These are phyloP conservation scores for Talaromyces sp. DNA, from an alignment of 2,329 filamentous ascomycete genomes.

Conservation along the genomic window DNA sequence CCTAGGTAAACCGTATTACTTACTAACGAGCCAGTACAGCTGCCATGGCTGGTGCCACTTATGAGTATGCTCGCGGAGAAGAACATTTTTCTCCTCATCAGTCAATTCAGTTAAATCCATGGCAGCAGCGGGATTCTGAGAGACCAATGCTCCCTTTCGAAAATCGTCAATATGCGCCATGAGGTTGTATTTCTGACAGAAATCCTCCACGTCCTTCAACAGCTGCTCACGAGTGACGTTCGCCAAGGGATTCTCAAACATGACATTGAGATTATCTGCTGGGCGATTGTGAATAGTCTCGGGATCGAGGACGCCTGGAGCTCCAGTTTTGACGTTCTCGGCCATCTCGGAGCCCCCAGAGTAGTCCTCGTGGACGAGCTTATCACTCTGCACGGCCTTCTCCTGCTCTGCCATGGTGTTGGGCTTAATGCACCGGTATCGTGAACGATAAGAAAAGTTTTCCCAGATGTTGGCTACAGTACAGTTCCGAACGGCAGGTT, in stretches of 20 bases:
- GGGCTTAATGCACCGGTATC: background rate
- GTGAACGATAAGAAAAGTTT: background rate
- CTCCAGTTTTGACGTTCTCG: slow-evolving; percentile 15
- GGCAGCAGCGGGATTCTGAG: slow-evolving; percentile 47
- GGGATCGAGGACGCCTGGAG: slow-evolving; percentile 14
- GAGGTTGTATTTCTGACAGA: slow-evolving; percentile 48
- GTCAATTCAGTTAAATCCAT: slow-evolving; percentile 45
- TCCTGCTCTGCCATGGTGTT: slow-evolving; percentile 11
- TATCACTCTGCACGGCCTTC: slow-evolving; percentile 1
- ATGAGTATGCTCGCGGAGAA: slow-evolving; percentile 45
- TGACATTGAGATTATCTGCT: slow-evolving; percentile 27
- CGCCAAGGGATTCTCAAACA: slow-evolving; percentile 52
- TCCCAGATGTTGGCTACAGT: background rate
- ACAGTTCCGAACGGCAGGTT: background rate
- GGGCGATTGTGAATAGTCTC: slow-evolving; percentile 24
- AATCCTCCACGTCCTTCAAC: slow-evolving; percentile 50
- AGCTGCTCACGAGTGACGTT: slow-evolving; percentile 50
- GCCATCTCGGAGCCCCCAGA: slow-evolving; percentile 8
- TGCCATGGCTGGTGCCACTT: slow-evolving; percentile 48
- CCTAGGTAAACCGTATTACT: too few relatives aligned
- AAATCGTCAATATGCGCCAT: slow-evolving; percentile 46
- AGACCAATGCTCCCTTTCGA: slow-evolving; percentile 49
- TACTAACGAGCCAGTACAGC: slow-evolving; percentile 45
- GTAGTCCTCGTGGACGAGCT: slow-evolving; percentile 9
- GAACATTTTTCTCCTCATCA: slow-evolving; percentile 39